phyloP scores from a whole-genome alignment of 2,329 filamentous ascomycete species.

The Plenodomus biglobosus region DNA sequence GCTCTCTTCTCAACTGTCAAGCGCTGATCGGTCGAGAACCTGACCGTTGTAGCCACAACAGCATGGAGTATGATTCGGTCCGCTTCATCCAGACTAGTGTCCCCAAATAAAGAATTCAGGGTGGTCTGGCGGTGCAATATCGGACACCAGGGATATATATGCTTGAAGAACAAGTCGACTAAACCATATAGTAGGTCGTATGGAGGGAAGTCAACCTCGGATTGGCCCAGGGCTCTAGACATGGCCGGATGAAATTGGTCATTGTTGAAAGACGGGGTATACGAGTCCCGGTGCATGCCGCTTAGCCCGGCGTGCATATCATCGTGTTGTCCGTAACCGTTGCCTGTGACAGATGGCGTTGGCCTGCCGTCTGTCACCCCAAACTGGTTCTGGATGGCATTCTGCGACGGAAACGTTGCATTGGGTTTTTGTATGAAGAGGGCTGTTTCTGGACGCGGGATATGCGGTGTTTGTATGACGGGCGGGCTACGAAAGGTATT shows the following conservation, averaged over 20 bases:
- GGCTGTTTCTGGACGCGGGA: slow-evolving; percentile 49
- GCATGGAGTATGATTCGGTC: slow-evolving; percentile 83
- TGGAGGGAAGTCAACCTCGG: slow-evolving; percentile 56
- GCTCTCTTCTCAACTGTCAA: slow-evolving; percentile 72
- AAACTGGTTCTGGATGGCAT: slow-evolving; percentile 36
- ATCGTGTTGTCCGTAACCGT: slow-evolving; percentile 34
- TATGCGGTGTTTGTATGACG: slow-evolving; percentile 45
- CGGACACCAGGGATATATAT: slow-evolving; percentile 72
- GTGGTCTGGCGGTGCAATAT: slow-evolving; percentile 86
- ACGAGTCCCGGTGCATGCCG: slow-evolving; percentile 33
- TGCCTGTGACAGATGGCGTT: slow-evolving; percentile 24
- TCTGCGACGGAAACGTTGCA: slow-evolving; percentile 36
- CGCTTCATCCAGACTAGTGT: slow-evolving; percentile 69
- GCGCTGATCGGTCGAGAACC: slow-evolving; percentile 76
- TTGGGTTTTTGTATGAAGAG: slow-evolving; percentile 51
- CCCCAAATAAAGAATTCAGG: slow-evolving; percentile 77
- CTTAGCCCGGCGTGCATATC: slow-evolving; percentile 26
- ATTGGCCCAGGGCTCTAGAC: slow-evolving; percentile 27
- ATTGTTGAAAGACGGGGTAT: slow-evolving; percentile 27
- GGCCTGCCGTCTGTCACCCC: slow-evolving; percentile 40
- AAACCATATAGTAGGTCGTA: slow-evolving; percentile 63
- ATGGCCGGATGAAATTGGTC: slow-evolving; percentile 37
- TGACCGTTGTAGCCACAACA: slow-evolving; percentile 83
- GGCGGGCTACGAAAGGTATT: slow-evolving; percentile 41
- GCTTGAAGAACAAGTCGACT: slow-evolving; percentile 64